These are phyloP conservation scores for Saccharomycopsis sp. DNA, from an alignment of 805 yeast species.

Conservation along the genomic window DNA sequence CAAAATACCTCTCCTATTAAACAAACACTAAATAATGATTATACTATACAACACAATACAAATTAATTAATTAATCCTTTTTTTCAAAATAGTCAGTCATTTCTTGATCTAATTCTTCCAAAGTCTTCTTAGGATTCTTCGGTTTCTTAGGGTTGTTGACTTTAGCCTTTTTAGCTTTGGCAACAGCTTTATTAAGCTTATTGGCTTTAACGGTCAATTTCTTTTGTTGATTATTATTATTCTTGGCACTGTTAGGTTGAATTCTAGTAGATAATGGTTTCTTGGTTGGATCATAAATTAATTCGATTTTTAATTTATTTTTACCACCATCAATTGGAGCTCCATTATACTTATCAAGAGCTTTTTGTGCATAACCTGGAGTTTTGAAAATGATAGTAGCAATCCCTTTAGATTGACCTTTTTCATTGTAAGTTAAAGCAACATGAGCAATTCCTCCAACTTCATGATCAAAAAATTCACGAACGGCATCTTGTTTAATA, in stretches of 20 bases:
- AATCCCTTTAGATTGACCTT: constrained; percentile 85
- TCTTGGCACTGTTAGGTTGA: too few species aligned
- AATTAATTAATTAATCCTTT: constrained; percentile 22
- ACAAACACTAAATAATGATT: too few species aligned
- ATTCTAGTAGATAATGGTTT: constrained; percentile 71
- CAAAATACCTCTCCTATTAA: too few species aligned
- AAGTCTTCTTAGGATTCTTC: constrained; percentile 45
- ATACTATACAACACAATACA: too few species aligned
- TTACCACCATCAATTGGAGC: constrained; percentile 90
- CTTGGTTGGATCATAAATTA: constrained; percentile 76
- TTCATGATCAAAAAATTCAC: constrained; percentile 85
- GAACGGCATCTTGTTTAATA: constrained; percentile 69
- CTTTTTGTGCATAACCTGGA: constrained; percentile 60
- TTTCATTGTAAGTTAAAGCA: constrained; percentile 69
- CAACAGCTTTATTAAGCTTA: constrained; percentile 9
- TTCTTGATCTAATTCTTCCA: constrained; percentile 93
- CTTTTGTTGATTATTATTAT: constrained; percentile 23
- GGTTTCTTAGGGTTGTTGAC: constrained; percentile 27
- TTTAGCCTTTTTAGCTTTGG: constrained; percentile 8
- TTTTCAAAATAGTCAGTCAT: constrained; percentile 89
- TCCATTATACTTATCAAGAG: constrained; percentile 79
- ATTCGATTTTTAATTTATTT: constrained; percentile 62
- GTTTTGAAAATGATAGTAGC: constrained; percentile 76
- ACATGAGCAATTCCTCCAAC: constrained; percentile 76
- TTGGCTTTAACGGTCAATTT: constrained; percentile 4